Percentiles rank a stretch among this genome's conserved stretches.
Evolutionary conservation across 169 alveolate genomes (phyloP).

Genomic region (Plasmodium fragile): DNA sequence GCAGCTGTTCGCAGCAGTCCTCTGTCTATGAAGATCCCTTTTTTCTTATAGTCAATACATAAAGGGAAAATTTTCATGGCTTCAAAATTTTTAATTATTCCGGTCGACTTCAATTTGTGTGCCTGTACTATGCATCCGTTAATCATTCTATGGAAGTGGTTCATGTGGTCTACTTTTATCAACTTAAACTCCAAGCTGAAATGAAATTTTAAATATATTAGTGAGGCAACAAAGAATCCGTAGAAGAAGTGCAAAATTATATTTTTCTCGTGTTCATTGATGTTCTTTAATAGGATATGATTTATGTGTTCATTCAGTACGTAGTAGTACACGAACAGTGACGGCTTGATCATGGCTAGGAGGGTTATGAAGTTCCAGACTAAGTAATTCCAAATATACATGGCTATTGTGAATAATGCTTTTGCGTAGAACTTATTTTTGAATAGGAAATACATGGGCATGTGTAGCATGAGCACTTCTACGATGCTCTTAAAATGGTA

Average conservation of each 20-base stretch:
- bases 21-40: constrained; percentile 22
- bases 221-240: constrained; percentile 45
- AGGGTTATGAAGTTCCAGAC: constrained; percentile 30
- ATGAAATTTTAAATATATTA: constrained; percentile 52
- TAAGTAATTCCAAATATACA: constrained; percentile 33
- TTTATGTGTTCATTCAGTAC: constrained; percentile 46
- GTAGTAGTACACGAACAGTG: constrained; percentile 34
- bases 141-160: constrained; percentile 21
- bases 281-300: constrained; percentile 27
- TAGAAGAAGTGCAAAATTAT: constrained; percentile 42
- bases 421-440: constrained; percentile 40
- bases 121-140: constrained; percentile 8
- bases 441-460: constrained; percentile 53
- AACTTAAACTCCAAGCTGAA: constrained; percentile 42
- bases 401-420: constrained; percentile 21
- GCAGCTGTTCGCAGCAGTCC: constrained; percentile 7
- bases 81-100: constrained; percentile 56
- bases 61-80: constrained; percentile 30
- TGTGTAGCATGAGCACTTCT: constrained; percentile 32
- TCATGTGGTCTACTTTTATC: constrained; percentile 29
- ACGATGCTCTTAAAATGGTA: constrained; percentile 25
- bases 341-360: constrained; percentile 41
- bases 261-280: constrained; percentile 31
- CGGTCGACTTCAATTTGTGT: constrained; percentile 12
- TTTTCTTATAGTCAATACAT: constrained; percentile 29